These are phyloP conservation scores for Stephania cephalantha DNA, from an alignment of 164 flowering plant species.

Conservation along the genomic window DNA sequence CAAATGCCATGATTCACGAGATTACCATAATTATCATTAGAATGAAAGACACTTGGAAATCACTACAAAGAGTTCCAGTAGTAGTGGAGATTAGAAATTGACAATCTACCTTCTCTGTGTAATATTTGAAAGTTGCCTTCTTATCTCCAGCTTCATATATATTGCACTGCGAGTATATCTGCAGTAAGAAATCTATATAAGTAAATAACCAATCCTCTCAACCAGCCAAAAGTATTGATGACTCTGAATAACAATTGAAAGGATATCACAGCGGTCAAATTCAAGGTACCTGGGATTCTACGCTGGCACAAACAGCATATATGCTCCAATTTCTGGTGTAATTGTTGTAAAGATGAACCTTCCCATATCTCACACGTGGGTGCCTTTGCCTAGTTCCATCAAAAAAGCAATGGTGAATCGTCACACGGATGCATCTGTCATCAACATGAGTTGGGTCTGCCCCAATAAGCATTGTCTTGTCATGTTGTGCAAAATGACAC, in stretches of 20 bases:
- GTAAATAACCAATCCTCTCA: background rate
- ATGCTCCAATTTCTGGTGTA: conserved; percentile 86
- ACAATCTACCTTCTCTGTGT: conserved; percentile 59
- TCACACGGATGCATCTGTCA: conserved; percentile 77
- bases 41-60: too few species aligned
- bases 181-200: conserved; percentile 5
- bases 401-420: conserved; percentile 88
- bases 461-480: conserved; percentile 88
- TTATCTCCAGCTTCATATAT: conserved; percentile 94
- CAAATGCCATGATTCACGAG: too few species aligned
- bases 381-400: conserved; percentile 85
- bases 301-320: conserved; percentile 88
- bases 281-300: conserved; percentile 63
- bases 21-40: too few species aligned
- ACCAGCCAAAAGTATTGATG: background rate
- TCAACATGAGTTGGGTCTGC: conserved; percentile 63
- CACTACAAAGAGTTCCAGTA: too few species aligned
- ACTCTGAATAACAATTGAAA: background rate
- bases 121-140: conserved; percentile 64
- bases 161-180: conserved; percentile 86
- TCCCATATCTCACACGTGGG: conserved; percentile 83
- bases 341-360: conserved; percentile 81
- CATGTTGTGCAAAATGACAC: conserved; percentile 64
- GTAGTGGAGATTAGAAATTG: background rate
- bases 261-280: background rate